Percentiles rank a stretch among this genome's conserved stretches.
Evolutionary conservation across 306 rosid genomes (phyloP).

Genomic region (Herpetospermum pedunculosum): DNA sequence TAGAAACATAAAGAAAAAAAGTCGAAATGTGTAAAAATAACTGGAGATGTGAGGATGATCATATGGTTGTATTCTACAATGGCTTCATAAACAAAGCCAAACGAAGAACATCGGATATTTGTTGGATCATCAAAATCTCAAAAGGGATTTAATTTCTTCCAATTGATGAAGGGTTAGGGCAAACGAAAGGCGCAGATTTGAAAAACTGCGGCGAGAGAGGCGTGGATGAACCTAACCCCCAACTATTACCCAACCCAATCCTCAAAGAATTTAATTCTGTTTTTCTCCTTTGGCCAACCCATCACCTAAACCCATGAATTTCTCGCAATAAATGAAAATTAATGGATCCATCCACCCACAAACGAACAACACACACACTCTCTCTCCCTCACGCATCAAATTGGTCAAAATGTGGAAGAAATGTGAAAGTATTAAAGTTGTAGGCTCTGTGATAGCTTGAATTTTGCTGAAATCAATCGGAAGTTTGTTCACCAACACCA

Average conservation of each 20-base stretch:
- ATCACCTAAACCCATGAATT: slow-evolving; percentile 3
- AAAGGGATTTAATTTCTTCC: too few relatives aligned
- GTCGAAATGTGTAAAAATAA: background rate
- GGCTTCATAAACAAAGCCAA: background rate
- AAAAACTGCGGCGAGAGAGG: slow-evolving; percentile 4
- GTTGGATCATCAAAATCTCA: background rate
- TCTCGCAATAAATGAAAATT: slow-evolving; percentile 10
- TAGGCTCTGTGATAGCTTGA: background rate
- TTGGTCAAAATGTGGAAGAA: background rate
- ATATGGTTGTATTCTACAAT: background rate
- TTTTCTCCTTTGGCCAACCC: background rate
- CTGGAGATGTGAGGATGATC: background rate
- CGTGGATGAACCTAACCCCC: slow-evolving; percentile 42
- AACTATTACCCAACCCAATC: slow-evolving; percentile 26
- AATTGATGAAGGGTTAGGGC: background rate
- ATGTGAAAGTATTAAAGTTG: background rate
- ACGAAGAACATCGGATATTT: background rate
- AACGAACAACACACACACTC: background rate
- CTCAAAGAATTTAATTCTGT: slow-evolving; percentile 9
- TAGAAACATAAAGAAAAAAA: background rate
- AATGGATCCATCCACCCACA: slow-evolving; percentile 8
- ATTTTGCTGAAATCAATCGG: slow-evolving; percentile 1
- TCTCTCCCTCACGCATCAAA: background rate
- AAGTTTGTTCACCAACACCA: slow-evolving; percentile 38
- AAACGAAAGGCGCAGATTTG: background rate